Evolutionary conservation across 1,284 basidiomycete species (phyloP).

Genomic region (Xerocomus amazonicus): DNA sequence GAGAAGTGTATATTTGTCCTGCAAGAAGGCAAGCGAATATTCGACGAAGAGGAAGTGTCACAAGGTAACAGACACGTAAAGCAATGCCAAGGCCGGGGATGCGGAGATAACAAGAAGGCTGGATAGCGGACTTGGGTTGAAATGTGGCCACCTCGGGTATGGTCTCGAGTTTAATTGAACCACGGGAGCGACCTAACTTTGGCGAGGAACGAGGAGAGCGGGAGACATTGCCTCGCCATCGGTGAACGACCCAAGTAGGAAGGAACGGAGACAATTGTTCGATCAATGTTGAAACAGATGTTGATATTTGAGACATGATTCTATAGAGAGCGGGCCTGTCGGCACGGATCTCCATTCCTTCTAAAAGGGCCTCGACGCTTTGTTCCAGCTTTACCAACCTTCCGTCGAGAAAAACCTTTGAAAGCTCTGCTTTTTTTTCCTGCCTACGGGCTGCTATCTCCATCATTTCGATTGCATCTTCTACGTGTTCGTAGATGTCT

Average conservation of each 20-base stretch:
- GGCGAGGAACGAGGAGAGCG: slow-evolving; percentile 32
- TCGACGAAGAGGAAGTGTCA: slow-evolving; percentile 29
- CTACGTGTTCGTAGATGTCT: slow-evolving; percentile 32
- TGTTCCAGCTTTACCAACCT: slow-evolving; percentile 30
- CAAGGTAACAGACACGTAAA: slow-evolving; percentile 29
- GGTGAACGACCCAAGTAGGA: slow-evolving; percentile 23
- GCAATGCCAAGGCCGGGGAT: slow-evolving; percentile 29
- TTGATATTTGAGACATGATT: slow-evolving; percentile 14
- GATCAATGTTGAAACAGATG: slow-evolving; percentile 13
- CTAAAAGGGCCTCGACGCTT: slow-evolving; percentile 27
- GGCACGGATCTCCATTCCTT: slow-evolving; percentile 30
- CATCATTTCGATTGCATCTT: slow-evolving; percentile 28
- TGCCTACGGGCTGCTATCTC: slow-evolving; percentile 30
- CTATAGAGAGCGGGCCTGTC: slow-evolving; percentile 18
- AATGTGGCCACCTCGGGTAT: slow-evolving; percentile 33
- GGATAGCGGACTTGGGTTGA: slow-evolving; percentile 22
- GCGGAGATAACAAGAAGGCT: slow-evolving; percentile 13
- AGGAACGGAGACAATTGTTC: slow-evolving; percentile 27
- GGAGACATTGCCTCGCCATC: slow-evolving; percentile 14
- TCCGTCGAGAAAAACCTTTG: slow-evolving; percentile 22
- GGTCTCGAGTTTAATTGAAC: slow-evolving; percentile 31
- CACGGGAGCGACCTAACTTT: slow-evolving; percentile 26
- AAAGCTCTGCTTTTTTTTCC: slow-evolving; percentile 30
- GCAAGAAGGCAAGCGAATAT: slow-evolving; percentile 23
- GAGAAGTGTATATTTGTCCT: slow-evolving; percentile 25